Evolutionary conservation across 305 asterid genomes (phyloP), one percentile per base, ranked within the genome.

Genomic region (Rubia tinctorum): DNA sequence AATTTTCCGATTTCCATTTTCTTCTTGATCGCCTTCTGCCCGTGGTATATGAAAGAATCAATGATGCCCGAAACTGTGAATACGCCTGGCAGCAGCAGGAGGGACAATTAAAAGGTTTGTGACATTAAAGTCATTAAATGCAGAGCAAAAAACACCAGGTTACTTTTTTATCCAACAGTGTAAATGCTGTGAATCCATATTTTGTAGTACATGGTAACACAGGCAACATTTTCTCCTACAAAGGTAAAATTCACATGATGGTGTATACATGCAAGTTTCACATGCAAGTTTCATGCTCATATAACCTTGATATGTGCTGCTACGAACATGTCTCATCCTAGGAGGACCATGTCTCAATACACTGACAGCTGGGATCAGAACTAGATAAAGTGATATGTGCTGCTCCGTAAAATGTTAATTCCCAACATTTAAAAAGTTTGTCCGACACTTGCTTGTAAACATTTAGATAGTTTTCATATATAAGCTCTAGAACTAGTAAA

Each of bases 51-150:
- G 63, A 91, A 90, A 1, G 98, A 86, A 85, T 93, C 98, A 44
- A 93, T 66, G 80, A 93, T 93, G 67, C 98, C 98, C 5, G 98
- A 93, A 42, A 93, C 96, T 2, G 98, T 89, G 87, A 93, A 93
- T 40, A 93, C 82, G 53, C 98, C 98, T 92, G 90, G 43, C 18
- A 76, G 63, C 30, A 53, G 9, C 18, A 76, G 63, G 42, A 53
- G 9, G 59, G 23, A 51, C 8, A 73, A 27, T 25, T 62, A 68
- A 9, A 73, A 62, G 59, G 4, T 25, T 68, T 27, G 15, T 18
- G 27, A 17, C 17, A 73, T 34, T 44, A 44, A 11, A 17, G 13
- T 34, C 27, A 43, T 12, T 8, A 9, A 66, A 47, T 39, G 47
- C 27, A 51, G 43, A 39, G n/a, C 18, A n/a, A 17, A 22, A 66